Conservation (phyloP, 164 flowering plant species). For the Vitis amurensis region DNA sequence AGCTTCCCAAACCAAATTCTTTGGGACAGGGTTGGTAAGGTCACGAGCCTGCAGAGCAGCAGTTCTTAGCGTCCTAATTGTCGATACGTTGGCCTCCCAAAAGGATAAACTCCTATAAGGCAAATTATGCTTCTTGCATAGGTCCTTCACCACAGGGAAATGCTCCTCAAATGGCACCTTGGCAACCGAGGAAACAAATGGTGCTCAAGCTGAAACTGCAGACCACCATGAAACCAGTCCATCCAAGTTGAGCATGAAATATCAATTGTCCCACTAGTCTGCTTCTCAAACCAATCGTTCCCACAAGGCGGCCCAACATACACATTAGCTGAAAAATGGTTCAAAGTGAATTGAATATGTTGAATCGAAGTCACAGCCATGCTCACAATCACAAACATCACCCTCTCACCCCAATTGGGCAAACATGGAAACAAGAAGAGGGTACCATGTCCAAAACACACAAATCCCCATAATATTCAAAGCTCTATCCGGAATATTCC, state of each 20-base stretch:
- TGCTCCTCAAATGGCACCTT: conserved; percentile 35
- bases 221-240: conserved; percentile 56
- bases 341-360: conserved; percentile 42
- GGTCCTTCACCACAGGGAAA: conserved; percentile 36
- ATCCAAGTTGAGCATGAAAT: conserved; percentile 40
- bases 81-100: conserved; percentile 39
- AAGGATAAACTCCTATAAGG: conserved; percentile 42
- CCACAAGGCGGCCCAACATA: conserved; percentile 38
- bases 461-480: conserved; percentile 40
- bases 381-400: conserved; percentile 37
- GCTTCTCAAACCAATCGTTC: conserved; percentile 53
- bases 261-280: conserved; percentile 43
- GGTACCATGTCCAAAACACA: conserved; percentile 51
- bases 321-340: conserved; percentile 41
- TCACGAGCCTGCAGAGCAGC: conserved; percentile 47
- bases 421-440: conserved; percentile 39
- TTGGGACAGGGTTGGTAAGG: conserved; percentile 25
- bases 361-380: conserved; percentile 37
- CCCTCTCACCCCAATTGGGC: conserved; percentile 41
- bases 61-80: conserved; percentile 33
- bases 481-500: conserved; percentile 32
- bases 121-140: conserved; percentile 51
- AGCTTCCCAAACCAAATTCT: conserved; percentile 53
- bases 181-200: conserved; percentile 50
- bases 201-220: conserved; percentile 58